phyloP scores from a whole-genome alignment of 345 rosid species.

The Viola odorata region DNA sequence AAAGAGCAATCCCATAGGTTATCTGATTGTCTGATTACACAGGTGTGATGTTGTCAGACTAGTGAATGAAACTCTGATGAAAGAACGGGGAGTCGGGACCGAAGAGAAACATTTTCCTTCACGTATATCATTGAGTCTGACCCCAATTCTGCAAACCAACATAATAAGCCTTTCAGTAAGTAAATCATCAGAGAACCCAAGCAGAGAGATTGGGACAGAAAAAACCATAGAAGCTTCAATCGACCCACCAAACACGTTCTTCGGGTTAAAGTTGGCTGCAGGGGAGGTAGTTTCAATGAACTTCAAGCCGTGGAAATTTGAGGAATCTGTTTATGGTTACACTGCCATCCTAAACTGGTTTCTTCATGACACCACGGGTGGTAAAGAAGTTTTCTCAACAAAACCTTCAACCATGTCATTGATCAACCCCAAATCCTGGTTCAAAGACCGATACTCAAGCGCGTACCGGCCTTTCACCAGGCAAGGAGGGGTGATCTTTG shows the following conservation, averaged over 20 bases:
- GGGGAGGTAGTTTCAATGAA: slow-evolving; percentile 53
- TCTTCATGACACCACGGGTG: slow-evolving; percentile 73
- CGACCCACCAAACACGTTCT: slow-evolving; percentile 61
- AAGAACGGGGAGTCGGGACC: slow-evolving; percentile 56
- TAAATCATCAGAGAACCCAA: slow-evolving; percentile 69
- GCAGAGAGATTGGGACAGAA: slow-evolving; percentile 41
- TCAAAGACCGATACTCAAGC: slow-evolving; percentile 60
- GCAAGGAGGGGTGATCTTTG: slow-evolving; percentile 84
- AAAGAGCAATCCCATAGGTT: too few species aligned
- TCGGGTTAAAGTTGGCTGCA: slow-evolving; percentile 54
- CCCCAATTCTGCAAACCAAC: slow-evolving; percentile 61
- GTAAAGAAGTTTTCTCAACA: slow-evolving; percentile 74
- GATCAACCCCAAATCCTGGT: slow-evolving; percentile 75
- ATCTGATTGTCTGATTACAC: too few species aligned
- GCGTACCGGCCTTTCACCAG: slow-evolving; percentile 68
- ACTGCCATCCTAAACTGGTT: slow-evolving; percentile 67
- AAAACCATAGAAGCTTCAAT: slow-evolving; percentile 51
- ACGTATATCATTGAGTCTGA: slow-evolving; percentile 54
- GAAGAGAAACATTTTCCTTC: slow-evolving; percentile 88
- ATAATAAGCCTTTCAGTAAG: slow-evolving; percentile 65
- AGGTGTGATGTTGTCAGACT: slow-evolving; percentile 66
- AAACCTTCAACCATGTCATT: slow-evolving; percentile 60
- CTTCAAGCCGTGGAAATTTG: slow-evolving; percentile 84
- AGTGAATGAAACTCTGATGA: slow-evolving; percentile 47
- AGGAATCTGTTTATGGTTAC: slow-evolving; percentile 61